Percentiles rank a stretch among this genome's conserved stretches.
These are phyloP conservation scores for Fennellomyces sp. DNA, from an alignment of 371 early-diverging fungal genomes.

Conservation along the genomic window DNA sequence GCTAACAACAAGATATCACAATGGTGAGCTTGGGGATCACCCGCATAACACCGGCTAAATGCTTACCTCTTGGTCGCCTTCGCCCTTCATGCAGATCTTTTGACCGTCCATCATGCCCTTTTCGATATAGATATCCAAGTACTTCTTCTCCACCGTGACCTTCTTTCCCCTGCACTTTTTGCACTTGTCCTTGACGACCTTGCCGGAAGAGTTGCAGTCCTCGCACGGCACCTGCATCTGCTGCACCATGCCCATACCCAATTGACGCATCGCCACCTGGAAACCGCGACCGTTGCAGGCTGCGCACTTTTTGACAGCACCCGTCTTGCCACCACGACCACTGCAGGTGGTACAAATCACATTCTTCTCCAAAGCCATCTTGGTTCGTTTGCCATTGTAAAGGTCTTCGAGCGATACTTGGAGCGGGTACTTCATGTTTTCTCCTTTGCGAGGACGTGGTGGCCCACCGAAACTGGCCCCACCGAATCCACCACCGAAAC, in stretches of 20 bases:
- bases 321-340: conserved; percentile 50
- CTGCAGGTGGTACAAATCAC: conserved; percentile 72
- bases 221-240: conserved; percentile 83
- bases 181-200: conserved; percentile 84
- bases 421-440: conserved; percentile 61
- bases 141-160: conserved; percentile 82
- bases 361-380: conserved; percentile 25
- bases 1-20: no score
- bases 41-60: neutral
- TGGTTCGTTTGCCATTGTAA: conserved; percentile 73
- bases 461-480: conserved; percentile 11
- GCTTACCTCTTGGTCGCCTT: conserved; percentile 81
- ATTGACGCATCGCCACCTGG: conserved; percentile 85
- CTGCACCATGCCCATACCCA: conserved; percentile 96
- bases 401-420: conserved; percentile 85
- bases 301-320: conserved; percentile 73
- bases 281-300: conserved; percentile 93
- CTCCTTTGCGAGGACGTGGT: conserved; percentile 64
- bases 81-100: conserved; percentile 87
- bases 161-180: conserved; percentile 87
- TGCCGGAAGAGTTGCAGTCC: conserved; percentile 72
- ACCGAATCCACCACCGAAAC: conserved; percentile 17
- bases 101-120: conserved; percentile 93
- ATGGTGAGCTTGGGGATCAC: no score
- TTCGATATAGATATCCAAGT: conserved; percentile 88